phyloP scores from a whole-genome alignment of 2,329 filamentous ascomycete genomes.

The Penicillium verrucosum region DNA sequence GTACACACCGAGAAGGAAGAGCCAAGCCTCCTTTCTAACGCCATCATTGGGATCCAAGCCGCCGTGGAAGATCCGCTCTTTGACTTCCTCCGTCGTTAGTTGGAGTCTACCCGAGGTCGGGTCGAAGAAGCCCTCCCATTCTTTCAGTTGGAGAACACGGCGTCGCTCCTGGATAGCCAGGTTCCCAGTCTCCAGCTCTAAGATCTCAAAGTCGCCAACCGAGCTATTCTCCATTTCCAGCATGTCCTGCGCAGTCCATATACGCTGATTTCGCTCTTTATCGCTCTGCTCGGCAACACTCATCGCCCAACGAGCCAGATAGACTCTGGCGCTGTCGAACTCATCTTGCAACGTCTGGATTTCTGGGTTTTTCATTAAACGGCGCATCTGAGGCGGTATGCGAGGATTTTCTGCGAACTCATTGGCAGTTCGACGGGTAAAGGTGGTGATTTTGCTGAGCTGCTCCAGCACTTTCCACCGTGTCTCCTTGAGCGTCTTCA shows the following conservation, averaged over 20 bases:
- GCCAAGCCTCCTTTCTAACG: constrained; percentile 93
- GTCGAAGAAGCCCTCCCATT: constrained; percentile 93
- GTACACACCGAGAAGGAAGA: constrained; percentile 87
- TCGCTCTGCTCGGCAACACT: constrained; percentile 97
- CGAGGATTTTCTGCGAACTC: constrained; percentile 89
- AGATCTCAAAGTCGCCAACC: constrained; percentile 91
- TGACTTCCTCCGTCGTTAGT: constrained; percentile 85
- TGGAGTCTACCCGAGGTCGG: constrained; percentile 67
- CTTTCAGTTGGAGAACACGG: constrained; percentile 71
- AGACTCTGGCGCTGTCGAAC: constrained; percentile 92
- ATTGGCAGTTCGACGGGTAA: constrained; percentile 86
- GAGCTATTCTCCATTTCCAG: constrained; percentile 92
- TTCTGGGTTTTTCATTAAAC: constrained; percentile 83
- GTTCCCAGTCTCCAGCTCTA: constrained; percentile 72
- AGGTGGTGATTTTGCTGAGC: constrained; percentile 94
- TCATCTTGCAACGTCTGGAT: constrained; percentile 95
- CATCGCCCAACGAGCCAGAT: constrained; percentile 97
- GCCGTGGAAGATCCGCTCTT: constrained; percentile 95
- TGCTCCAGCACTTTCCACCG: constrained; percentile 96
- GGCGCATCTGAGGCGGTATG: constrained; percentile 80
- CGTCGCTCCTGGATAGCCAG: constrained; percentile 73
- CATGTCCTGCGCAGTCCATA: constrained; percentile 91
- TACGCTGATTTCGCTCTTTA: constrained; percentile 74
- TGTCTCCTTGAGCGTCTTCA: constrained; percentile 90
- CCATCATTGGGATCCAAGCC: constrained; percentile 85